Conservation (phyloP, 2,329 filamentous ascomycete genomes). For the Arachnopeziza araneosa region DNA sequence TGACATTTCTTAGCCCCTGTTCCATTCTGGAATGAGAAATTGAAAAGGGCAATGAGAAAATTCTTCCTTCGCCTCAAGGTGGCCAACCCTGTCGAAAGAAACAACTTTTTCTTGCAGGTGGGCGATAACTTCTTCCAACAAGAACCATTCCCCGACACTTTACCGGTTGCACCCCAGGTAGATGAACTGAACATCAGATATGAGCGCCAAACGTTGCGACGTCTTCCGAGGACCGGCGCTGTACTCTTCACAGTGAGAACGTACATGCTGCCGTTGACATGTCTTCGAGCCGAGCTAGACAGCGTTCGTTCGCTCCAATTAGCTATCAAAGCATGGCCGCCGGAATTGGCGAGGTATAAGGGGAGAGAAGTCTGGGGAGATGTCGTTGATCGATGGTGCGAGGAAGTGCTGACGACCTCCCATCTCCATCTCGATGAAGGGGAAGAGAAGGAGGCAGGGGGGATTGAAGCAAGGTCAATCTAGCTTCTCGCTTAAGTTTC, state of each 20-base stretch:
- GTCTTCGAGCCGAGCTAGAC: conserved; percentile 56
- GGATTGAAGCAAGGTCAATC: neutral
- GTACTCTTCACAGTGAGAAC: conserved; percentile 58
- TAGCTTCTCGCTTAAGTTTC: neutral
- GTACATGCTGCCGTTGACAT: conserved; percentile 48
- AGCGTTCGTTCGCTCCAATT: conserved; percentile 71
- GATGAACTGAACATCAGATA: conserved; percentile 67
- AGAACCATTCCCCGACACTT: conserved; percentile 41
- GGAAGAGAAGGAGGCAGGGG: neutral
- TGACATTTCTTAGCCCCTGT: conserved; percentile 28
- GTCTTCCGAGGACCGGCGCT: conserved; percentile 46
- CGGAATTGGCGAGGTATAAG: conserved; percentile 66
- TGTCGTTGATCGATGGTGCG: conserved; percentile 41
- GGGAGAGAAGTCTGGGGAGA: conserved; percentile 68
- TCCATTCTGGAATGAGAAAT: conserved; percentile 41
- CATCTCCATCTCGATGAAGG: neutral
- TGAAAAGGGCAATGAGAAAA: conserved; percentile 36
- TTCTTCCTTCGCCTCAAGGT: conserved; percentile 39
- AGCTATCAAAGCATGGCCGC: conserved; percentile 72
- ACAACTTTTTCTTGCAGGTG: conserved; percentile 84
- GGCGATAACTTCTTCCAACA: conserved; percentile 43
- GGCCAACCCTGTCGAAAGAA: conserved; percentile 34
- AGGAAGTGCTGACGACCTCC: conserved; percentile 8
- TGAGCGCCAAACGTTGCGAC: conserved; percentile 56
- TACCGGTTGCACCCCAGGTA: conserved; percentile 70